Evolutionary conservation across 1,284 basidiomycete genomes (phyloP), one percentile per base, ranked within the genome.

Genomic region (Pascua guehoae): DNA sequence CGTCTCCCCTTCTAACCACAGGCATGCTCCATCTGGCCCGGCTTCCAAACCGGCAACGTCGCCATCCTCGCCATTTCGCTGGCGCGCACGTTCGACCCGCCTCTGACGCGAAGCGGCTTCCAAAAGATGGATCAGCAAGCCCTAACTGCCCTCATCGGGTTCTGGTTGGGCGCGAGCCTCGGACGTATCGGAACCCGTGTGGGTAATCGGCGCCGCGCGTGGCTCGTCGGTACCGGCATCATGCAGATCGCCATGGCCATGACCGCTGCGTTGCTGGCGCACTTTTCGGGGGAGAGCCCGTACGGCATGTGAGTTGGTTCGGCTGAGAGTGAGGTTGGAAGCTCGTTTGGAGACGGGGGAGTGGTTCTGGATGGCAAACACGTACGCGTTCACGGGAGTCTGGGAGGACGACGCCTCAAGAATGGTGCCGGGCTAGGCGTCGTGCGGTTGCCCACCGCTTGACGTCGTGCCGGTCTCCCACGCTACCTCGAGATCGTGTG

Each of bases 121-220:
- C 87, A 87, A 69, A 82, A 83, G 58, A 80, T 88, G 8, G 91
- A 93, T 69, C 84, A 85, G 70, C 89, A 91, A 73, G 91, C 91
- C 10, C 78, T 93, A 49, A 83, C 82, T 48, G 91, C 88, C 36
- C 76, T 93, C 18, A 67, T 89, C 58, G 78, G 83, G 12, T 94
- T 94, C 81, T 80, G 78, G 50, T 47, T 77, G 46, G 79, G 79
- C 4, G 71, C 78, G 7, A 66, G 66, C 40, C 57, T 79, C 36
- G 79, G 78, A 0, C 66, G 77, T 40, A 56, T 79, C 12, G 78
- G 78, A 15, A 77, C 78, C 62, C 65, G 80, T 59, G 80, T 90
- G 38, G 89, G 90, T 0, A 68, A 84, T 4, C 83, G 84, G 71
- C 85, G 83, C 40, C 85, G 90, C n/a, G 73, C 78, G 16, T 93